Base-by-base conservation (phyloP, 129 eudicot species). In the Pittosporum tobira region DNA sequence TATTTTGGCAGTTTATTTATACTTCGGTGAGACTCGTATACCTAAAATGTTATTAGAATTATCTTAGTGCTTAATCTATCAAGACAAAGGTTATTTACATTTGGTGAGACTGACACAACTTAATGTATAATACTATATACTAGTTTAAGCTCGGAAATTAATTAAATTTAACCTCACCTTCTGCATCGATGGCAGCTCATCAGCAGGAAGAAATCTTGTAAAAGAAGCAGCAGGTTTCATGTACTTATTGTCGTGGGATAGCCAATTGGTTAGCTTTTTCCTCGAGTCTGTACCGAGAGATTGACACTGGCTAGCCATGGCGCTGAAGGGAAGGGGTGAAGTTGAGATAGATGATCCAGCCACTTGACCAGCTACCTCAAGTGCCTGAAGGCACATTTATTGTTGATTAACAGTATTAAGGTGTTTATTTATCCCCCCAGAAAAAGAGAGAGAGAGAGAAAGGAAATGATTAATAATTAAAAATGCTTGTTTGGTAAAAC, bases 301-400 rank as follows among this genome's bases (percentile, higher is more conserved):
- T 77, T 91, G 96, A 76, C 99, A 91, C 44, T 91, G 94, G 49
- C 93, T 80, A 52, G 99, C 83, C 83, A 91, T 91, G 64, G 89
- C 64, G 50, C 94, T 81, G 81, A 87, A 91, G 16, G 96, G 90
- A 55, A 91, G 87, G 15, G 98, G 98, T 48, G 98, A 91, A 34
- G 89, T 87, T 9, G 98, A 91, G 63, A 86, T 81, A 2, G 96
- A 76, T 71, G 96, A 62, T 50, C 99, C 99, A 47, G 95, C 99
- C 45, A 91, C 96, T 74, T 87, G 99, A 49, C 99, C 99, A 69
- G 99, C 99, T 13, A 86, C 99, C 74, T 91, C 96, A 47, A 91
- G 82, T 46, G 99, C 99, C 99, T 91, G 70, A 61, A 44, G 49
- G 34, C 31, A 49, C 8, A 26, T 15, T 20, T 15, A 21, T 3